A percentile compares a stretch with the other conserved stretches of the same genome.
Evolutionary conservation across 2,329 filamentous ascomycete genomes (phyloP).

Genomic region (Apiospora malaysiana): DNA sequence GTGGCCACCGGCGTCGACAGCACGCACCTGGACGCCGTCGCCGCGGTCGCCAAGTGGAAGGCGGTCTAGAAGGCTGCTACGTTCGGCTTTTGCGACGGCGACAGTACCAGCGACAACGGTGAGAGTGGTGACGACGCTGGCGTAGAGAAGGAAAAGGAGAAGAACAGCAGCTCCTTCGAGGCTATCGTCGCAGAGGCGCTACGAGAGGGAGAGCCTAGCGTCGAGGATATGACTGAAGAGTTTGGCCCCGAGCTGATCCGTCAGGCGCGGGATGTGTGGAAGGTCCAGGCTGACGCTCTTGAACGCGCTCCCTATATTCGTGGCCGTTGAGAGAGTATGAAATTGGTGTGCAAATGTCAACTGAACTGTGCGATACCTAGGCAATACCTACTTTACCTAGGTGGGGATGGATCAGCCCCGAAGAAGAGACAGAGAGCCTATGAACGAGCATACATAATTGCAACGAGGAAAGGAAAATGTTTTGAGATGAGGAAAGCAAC

Average conservation of each 20-base stretch:
- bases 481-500: background rate
- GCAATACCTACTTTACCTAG: too few relatives aligned
- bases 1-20: constrained; percentile 50
- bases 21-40: constrained; percentile 36
- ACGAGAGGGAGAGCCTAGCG: background rate
- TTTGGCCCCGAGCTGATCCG: background rate
- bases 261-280: background rate
- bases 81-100: constrained; percentile 41
- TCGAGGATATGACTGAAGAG: background rate
- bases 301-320: background rate
- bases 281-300: background rate
- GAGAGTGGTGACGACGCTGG: too few relatives aligned
- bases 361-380: background rate
- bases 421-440: background rate
- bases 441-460: too few relatives aligned
- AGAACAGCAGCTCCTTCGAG: background rate
- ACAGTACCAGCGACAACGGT: too few relatives aligned
- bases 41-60: constrained; percentile 49
- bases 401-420: background rate
- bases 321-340: background rate
- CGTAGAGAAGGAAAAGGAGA: too few relatives aligned
- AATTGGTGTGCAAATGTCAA: background rate
- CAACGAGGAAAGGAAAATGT: background rate
- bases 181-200: background rate
- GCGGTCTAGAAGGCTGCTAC: constrained; percentile 46